phyloP scores from a whole-genome alignment of 2,329 filamentous ascomycete species.

The Aspergillus intermedius region DNA sequence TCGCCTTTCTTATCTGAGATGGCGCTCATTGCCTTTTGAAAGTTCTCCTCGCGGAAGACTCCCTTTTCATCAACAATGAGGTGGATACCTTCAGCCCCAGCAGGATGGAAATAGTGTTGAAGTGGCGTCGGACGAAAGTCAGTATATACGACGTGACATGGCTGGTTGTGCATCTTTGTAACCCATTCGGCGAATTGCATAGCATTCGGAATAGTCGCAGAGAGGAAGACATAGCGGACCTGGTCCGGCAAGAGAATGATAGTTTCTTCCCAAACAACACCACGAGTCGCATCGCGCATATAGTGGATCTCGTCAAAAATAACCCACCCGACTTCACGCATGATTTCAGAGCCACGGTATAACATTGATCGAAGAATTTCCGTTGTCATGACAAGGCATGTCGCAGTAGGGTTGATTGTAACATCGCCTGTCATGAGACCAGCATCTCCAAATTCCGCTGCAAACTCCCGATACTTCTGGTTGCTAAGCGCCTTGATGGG shows the following conservation, averaged over 20 bases:
- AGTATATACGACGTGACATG: constrained; percentile 97
- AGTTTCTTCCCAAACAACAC: constrained; percentile 98
- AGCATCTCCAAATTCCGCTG: constrained; percentile 90
- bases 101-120: constrained; percentile 96
- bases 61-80: constrained; percentile 96
- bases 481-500: constrained; percentile 98
- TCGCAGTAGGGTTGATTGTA: constrained; percentile 97
- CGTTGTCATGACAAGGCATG: constrained; percentile 97
- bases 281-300: constrained; percentile 86
- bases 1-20: constrained; percentile 84
- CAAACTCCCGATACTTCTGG: constrained; percentile 96
- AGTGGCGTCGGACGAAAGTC: constrained; percentile 95
- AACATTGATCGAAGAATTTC: constrained; percentile 99
- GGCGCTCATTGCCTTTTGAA: constrained; percentile 87
- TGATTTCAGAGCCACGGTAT: constrained; percentile 96
- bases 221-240: constrained; percentile 96
- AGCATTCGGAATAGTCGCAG: constrained; percentile 95
- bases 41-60: constrained; percentile 92
- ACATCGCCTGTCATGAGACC: constrained; percentile 98
- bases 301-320: constrained; percentile 99
- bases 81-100: constrained; percentile 86
- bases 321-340: constrained; percentile 98
- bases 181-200: constrained; percentile 99
- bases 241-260: constrained; percentile 97
- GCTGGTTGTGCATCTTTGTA: constrained; percentile 93